Conservation (phyloP, 208 protist genomes). For the Trypanosoma platydactyli region DNA sequence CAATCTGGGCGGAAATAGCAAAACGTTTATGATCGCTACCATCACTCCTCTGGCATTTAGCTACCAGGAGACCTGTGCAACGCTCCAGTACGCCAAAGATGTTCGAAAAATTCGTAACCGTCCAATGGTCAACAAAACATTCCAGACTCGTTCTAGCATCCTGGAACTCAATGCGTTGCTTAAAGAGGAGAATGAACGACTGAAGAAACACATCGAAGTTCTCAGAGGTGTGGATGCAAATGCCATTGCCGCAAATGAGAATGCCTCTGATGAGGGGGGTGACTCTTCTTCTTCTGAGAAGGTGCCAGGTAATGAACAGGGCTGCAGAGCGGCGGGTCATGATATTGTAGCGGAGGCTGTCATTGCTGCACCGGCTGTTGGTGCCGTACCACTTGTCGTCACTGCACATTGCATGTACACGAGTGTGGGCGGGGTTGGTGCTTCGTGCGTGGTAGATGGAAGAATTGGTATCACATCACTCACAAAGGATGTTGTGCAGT, state of each 20-base stretch:
- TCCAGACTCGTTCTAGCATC: slow-evolving; percentile 85
- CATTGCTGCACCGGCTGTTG: slow-evolving; percentile 29
- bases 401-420: slow-evolving; percentile 54
- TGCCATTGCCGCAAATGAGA: background rate
- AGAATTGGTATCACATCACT: slow-evolving; percentile 53
- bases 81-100: slow-evolving; percentile 78
- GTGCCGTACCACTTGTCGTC: slow-evolving; percentile 47
- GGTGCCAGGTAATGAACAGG: background rate
- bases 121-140: slow-evolving; percentile 88
- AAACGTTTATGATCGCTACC: slow-evolving; percentile 94
- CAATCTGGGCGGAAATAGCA: slow-evolving; percentile 91
- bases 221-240: slow-evolving; percentile 26
- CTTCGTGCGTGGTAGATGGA: slow-evolving; percentile 56
- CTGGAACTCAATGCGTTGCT: slow-evolving; percentile 64
- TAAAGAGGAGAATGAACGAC: slow-evolving; percentile 62
- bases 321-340: background rate
- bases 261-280: background rate
- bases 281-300: slow-evolving; percentile 1
- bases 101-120: slow-evolving; percentile 86
- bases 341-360: slow-evolving; percentile 32
- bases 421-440: slow-evolving; percentile 56
- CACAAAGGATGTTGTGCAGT: slow-evolving; percentile 32
- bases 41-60: slow-evolving; percentile 82
- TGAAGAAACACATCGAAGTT: slow-evolving; percentile 62
- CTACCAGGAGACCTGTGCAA: slow-evolving; percentile 82